A percentile compares a stretch with the other conserved stretches of the same genome.
These are phyloP conservation scores for Aspergillus melleus DNA, from an alignment of 2,329 filamentous ascomycete genomes.

Conservation along the genomic window DNA sequence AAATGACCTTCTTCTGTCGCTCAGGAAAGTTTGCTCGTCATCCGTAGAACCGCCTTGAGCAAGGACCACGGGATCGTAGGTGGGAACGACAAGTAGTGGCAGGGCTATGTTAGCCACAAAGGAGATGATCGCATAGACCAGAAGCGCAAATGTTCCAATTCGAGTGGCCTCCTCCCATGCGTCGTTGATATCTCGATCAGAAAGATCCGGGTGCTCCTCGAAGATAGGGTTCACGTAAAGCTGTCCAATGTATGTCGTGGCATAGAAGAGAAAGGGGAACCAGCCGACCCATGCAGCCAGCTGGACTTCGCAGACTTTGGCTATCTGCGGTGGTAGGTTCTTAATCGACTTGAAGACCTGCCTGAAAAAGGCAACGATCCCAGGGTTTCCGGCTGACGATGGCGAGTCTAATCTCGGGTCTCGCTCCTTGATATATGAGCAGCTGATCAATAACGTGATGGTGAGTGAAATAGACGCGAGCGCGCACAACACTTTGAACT, in stretches of 20 bases:
- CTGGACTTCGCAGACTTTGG: constrained; percentile 77
- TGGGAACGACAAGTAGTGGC: constrained; percentile 81
- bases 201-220: constrained; percentile 73
- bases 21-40: constrained; percentile 20
- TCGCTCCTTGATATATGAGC: constrained; percentile 69
- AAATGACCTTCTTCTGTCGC: constrained; percentile 28
- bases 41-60: constrained; percentile 8
- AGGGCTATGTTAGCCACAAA: constrained; percentile 78
- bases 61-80: constrained; percentile 53
- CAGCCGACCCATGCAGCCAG: constrained; percentile 92
- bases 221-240: constrained; percentile 87
- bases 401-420: constrained; percentile 74
- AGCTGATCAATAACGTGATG: constrained; percentile 70
- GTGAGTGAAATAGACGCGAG: constrained; percentile 75
- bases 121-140: constrained; percentile 85
- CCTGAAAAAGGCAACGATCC: constrained; percentile 75
- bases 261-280: constrained; percentile 95
- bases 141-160: constrained; percentile 82
- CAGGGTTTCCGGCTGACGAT: constrained; percentile 59
- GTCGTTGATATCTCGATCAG: constrained; percentile 70
- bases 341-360: constrained; percentile 74
- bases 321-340: constrained; percentile 77
- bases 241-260: constrained; percentile 89
- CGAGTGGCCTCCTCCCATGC: constrained; percentile 84
- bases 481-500: constrained; percentile 90